Percentiles rank a stretch among this genome's conserved stretches.
These are phyloP conservation scores for Tetracladium setigerum DNA, from an alignment of 495 filamentous ascomycete species.

Conservation along the genomic window DNA sequence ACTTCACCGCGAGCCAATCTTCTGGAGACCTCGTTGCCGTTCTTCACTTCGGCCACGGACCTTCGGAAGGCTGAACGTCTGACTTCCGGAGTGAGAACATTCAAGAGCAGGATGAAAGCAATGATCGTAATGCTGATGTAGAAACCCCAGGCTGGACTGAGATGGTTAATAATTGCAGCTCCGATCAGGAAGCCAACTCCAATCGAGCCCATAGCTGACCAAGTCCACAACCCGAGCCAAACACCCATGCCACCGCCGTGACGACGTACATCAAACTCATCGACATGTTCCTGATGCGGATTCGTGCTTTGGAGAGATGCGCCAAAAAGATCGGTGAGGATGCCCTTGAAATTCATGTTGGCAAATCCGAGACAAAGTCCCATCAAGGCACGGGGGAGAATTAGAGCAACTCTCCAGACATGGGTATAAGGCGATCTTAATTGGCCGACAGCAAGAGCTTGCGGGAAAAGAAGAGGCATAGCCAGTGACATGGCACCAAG, in stretches of 20 bases:
- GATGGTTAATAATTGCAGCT: slow-evolving; percentile 50
- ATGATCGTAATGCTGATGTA: slow-evolving; percentile 60
- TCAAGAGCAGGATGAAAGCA: slow-evolving; percentile 52
- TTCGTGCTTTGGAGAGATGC: slow-evolving; percentile 61
- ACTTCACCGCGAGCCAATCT: slow-evolving; percentile 63
- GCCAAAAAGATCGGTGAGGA: slow-evolving; percentile 67
- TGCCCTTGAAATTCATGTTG: slow-evolving; percentile 65
- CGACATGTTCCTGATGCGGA: slow-evolving; percentile 62
- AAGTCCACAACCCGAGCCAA: slow-evolving; percentile 73
- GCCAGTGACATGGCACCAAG: slow-evolving; percentile 53
- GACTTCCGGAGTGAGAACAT: slow-evolving; percentile 58
- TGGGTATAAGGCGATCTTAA: slow-evolving; percentile 47
- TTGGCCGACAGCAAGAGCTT: slow-evolving; percentile 52
- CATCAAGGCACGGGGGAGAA: slow-evolving; percentile 54
- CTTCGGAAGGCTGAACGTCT: slow-evolving; percentile 55
- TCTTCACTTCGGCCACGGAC: slow-evolving; percentile 54
- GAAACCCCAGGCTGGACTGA: slow-evolving; percentile 63
- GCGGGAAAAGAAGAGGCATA: slow-evolving; percentile 68
- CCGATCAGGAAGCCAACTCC: slow-evolving; percentile 63
- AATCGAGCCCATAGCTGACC: slow-evolving; percentile 61
- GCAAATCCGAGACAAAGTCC: slow-evolving; percentile 65
- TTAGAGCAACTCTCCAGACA: slow-evolving; percentile 49
- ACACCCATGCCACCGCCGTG: slow-evolving; percentile 69
- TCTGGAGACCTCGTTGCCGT: slow-evolving; percentile 34
- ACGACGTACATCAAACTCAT: slow-evolving; percentile 52